Evolutionary conservation across 2,329 filamentous ascomycete species (phyloP).

Genomic region (Pseudopyrenochaeta lycopersici): DNA sequence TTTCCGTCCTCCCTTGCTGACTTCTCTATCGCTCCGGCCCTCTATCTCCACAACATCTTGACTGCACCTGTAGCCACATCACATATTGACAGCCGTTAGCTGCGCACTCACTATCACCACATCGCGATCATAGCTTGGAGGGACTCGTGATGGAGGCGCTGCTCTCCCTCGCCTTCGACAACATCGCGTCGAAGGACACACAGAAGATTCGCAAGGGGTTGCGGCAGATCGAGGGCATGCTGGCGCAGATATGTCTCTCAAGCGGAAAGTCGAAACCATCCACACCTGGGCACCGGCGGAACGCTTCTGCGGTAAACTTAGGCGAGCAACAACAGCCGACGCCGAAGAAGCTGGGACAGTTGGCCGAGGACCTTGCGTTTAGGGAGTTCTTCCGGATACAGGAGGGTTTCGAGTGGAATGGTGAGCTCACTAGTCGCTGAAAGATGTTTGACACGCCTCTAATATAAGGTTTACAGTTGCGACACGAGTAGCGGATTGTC

Average conservation of each 20-base stretch:
- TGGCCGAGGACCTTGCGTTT: slow-evolving; percentile 86
- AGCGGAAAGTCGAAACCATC: slow-evolving; percentile 43
- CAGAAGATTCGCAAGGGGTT: slow-evolving; percentile 92
- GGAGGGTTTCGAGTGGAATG: slow-evolving; percentile 97
- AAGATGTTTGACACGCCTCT: not conserved
- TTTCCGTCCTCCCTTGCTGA: slow-evolving; percentile 24
- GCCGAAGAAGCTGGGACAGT: slow-evolving; percentile 67
- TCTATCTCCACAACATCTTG: slow-evolving; percentile 16
- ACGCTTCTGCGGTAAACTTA: slow-evolving; percentile 48
- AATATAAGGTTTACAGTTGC: slow-evolving; percentile 64
- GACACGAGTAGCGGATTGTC: slow-evolving; percentile 81
- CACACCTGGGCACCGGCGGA: slow-evolving; percentile 45
- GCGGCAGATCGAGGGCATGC: slow-evolving; percentile 89
- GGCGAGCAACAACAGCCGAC: slow-evolving; percentile 40
- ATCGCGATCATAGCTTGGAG: slow-evolving; percentile 7
- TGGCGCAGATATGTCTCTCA: slow-evolving; percentile 93
- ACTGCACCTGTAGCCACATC: slow-evolving; percentile 8
- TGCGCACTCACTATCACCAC: slow-evolving; percentile 9
- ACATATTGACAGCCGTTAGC: slow-evolving; percentile 7
- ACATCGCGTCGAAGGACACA: slow-evolving; percentile 90
- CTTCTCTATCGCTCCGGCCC: slow-evolving; percentile 22
- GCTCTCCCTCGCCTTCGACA: slow-evolving; percentile 92
- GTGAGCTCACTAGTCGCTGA: slow-evolving; percentile 49
- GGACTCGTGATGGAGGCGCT: slow-evolving; percentile 79
- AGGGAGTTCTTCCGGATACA: slow-evolving; percentile 96